Evolutionary conservation across 2,329 filamentous ascomycete genomes (phyloP), one percentile per base, ranked within the genome.

Genomic region (Thelonectria discophora): DNA sequence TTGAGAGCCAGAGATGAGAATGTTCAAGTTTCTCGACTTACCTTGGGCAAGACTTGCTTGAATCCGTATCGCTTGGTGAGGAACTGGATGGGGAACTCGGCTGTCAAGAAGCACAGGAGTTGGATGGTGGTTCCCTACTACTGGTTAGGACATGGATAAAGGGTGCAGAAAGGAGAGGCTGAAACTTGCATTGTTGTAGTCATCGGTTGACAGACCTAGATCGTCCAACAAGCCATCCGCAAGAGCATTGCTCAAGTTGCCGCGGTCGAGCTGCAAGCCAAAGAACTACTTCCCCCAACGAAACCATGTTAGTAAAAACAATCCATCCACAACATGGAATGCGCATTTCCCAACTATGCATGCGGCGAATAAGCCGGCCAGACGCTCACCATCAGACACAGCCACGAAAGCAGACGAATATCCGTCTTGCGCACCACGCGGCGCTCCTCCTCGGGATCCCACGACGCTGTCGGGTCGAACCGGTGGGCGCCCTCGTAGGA

Each of bases 201-300:
- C 82, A 70, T 85, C 79, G 10, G 77, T 81, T 0, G 72, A 80
- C 58, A 84, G 59, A 0, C 75, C 71, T 27, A 84, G 72, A 58
- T 88, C 88, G 49, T 73, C 76, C 9, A 91, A 78, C 68, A 90
- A 80, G 67, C 87, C 85, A 70, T 90, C 88, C 2, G 85, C 86
- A 30, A 87, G 76, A 3, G 87, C 88, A 66, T 88, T 88, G 56
- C 79, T 80, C 69, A 90, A 76, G 68, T 90, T 90, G 53, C 86
- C 86, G 49, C 88, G 79, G 71, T 89, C 87, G 8, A 90, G 76
- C 69, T 90, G 86, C 5, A 90, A 78, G 0, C 85, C 85, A 58
- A 89, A 88, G 74, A 90, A 89, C 76, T 74, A 47, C 11, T n/a
- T 30, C 5, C 2, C 43, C 20, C 43, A 20, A 40, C 40, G 9